Conservation (phyloP, 148 eudicot species). For the Fallopia convolvulus region DNA sequence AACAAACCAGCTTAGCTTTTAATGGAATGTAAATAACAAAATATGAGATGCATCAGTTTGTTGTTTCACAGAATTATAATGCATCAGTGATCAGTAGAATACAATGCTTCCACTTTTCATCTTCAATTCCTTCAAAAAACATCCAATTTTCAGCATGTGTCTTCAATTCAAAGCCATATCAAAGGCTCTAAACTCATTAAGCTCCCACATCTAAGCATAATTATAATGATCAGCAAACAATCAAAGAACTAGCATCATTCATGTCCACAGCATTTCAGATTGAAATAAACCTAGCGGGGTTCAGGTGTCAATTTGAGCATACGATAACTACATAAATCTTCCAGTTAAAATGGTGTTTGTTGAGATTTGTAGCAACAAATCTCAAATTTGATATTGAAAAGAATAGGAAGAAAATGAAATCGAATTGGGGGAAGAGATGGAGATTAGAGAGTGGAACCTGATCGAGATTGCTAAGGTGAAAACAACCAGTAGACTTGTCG, state of each 20-base stretch:
- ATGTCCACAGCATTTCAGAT: background rate
- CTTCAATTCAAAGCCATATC: background rate
- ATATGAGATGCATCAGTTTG: background rate
- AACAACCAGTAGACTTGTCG: slow-evolving; percentile 55
- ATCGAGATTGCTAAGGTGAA: slow-evolving; percentile 75
- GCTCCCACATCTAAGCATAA: background rate
- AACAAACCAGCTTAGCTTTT: background rate
- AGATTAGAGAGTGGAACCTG: slow-evolving; percentile 35
- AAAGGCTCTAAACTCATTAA: background rate
- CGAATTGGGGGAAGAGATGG: background rate
- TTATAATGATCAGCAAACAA: background rate
- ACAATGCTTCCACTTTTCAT: background rate
- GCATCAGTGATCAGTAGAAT: background rate
- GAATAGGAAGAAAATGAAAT: background rate
- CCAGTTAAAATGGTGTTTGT: background rate
- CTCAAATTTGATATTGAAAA: background rate
- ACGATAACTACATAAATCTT: background rate
- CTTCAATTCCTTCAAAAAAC: background rate
- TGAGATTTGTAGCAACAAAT: background rate
- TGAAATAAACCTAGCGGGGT: background rate
- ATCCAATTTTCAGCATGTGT: background rate
- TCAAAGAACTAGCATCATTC: background rate
- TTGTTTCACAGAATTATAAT: background rate
- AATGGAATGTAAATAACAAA: background rate
- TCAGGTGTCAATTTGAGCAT: background rate